These are phyloP conservation scores for Cicer bijugum DNA, from an alignment of 306 rosid species.

Conservation along the genomic window DNA sequence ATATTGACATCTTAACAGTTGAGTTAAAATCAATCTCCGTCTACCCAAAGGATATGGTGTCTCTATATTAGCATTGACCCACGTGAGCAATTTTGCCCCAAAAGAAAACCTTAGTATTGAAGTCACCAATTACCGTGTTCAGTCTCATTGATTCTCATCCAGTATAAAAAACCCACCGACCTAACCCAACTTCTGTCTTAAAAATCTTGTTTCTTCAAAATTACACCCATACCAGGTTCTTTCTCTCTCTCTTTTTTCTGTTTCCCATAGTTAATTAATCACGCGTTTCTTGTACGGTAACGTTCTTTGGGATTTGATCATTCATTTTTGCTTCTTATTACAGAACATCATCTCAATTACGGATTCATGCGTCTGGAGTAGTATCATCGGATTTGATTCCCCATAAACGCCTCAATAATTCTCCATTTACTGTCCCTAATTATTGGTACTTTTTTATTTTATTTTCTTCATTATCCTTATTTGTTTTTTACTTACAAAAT, in stretches of 20 bases:
- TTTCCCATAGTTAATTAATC: slow-evolving; percentile 7
- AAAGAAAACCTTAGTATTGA: not conserved
- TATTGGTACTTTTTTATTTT: slow-evolving; percentile 27
- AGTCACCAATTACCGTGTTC: not conserved
- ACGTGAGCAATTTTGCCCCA: too few relatives aligned
- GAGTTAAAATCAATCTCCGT: too few relatives aligned
- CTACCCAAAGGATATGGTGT: too few relatives aligned
- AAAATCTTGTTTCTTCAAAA: slow-evolving; percentile 37
- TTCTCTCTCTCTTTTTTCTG: not conserved
- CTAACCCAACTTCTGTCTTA: slow-evolving; percentile 27
- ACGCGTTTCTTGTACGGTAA: not conserved
- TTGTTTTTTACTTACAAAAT: not conserved
- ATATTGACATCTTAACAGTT: too few relatives aligned
- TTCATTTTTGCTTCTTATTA: slow-evolving; percentile 20
- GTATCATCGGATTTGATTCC: slow-evolving; percentile 34
- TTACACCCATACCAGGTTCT: slow-evolving; percentile 33
- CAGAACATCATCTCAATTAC: slow-evolving; percentile 38
- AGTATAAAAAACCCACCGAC: slow-evolving; percentile 32
- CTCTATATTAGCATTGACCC: too few relatives aligned
- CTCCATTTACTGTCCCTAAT: slow-evolving; percentile 18
- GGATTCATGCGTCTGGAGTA: not conserved
- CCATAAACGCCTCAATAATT: not conserved
- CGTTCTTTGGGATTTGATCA: slow-evolving; percentile 42
- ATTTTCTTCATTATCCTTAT: not conserved
- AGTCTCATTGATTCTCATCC: not conserved